Evolutionary conservation across 2,329 filamentous ascomycete genomes (phyloP).

Genomic region (Colletotrichum limetticola): DNA sequence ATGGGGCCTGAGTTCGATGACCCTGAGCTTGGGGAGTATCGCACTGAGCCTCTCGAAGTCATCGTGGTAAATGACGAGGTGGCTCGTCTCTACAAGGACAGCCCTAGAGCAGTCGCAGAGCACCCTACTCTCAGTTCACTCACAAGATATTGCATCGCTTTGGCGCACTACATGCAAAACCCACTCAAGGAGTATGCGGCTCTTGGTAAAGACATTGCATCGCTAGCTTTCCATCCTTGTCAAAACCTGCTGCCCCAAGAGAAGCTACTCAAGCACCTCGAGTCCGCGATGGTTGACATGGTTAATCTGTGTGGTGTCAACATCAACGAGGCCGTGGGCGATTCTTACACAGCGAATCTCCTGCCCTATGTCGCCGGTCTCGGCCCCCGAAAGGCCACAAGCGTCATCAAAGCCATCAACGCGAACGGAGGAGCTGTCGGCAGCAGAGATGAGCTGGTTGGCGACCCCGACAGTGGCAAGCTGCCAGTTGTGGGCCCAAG

Average conservation of each 20-base stretch:
- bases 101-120: conserved; percentile 79
- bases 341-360: conserved; percentile 85
- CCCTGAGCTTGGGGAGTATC: conserved; percentile 77
- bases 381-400: conserved; percentile 91
- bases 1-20: conserved; percentile 86
- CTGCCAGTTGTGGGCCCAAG: conserved; percentile 85
- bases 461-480: conserved; percentile 83
- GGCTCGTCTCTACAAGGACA: conserved; percentile 94
- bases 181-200: conserved; percentile 97
- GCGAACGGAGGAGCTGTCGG: conserved; percentile 88
- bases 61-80: conserved; percentile 96
- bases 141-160: conserved; percentile 87
- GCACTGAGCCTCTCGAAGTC: conserved; percentile 85
- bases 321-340: conserved; percentile 88
- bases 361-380: conserved; percentile 92
- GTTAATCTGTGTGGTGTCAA: conserved; percentile 97
- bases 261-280: conserved; percentile 85
- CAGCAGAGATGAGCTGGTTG: conserved; percentile 87
- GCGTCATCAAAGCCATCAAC: conserved; percentile 79
- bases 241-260: conserved; percentile 91
- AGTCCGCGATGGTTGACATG: conserved; percentile 98
- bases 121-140: conserved; percentile 84
- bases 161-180: conserved; percentile 93
- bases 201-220: conserved; percentile 86
- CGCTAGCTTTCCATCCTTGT: conserved; percentile 88